Conservation (phyloP, 2,329 filamentous ascomycete species). For the Lasiodiplodia sp. region DNA sequence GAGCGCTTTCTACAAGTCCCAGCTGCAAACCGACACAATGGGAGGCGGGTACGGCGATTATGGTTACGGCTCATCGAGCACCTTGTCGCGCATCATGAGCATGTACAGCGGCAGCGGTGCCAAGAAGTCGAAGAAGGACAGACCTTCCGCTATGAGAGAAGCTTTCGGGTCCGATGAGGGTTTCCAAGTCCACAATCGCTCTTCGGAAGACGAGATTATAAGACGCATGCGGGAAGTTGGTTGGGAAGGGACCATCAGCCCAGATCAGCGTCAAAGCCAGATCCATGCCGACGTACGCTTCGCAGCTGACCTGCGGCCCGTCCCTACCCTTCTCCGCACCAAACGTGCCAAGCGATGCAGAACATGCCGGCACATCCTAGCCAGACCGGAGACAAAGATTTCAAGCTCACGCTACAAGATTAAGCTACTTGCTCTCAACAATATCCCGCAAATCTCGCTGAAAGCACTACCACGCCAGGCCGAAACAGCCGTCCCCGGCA, state of each 20-base stretch:
- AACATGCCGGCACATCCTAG: slow-evolving; percentile 91
- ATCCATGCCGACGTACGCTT: slow-evolving; percentile 65
- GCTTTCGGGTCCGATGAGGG: slow-evolving; percentile 75
- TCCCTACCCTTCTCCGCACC: slow-evolving; percentile 83
- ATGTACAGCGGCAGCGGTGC: slow-evolving; percentile 70
- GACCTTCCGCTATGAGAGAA: slow-evolving; percentile 80
- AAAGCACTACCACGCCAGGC: slow-evolving; percentile 62
- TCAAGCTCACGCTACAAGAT: slow-evolving; percentile 91
- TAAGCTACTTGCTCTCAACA: slow-evolving; percentile 81
- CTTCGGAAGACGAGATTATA: slow-evolving; percentile 67
- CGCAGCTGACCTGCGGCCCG: slow-evolving; percentile 76
- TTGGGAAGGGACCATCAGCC: slow-evolving; percentile 68
- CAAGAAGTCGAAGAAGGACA: slow-evolving; percentile 67
- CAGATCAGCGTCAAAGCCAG: slow-evolving; percentile 61
- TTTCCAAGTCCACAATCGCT: slow-evolving; percentile 66
- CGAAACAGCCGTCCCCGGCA: slow-evolving; percentile 35
- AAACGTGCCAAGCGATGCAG: slow-evolving; percentile 95
- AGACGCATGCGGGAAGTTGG: slow-evolving; percentile 64
- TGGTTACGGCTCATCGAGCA: slow-evolving; percentile 64
- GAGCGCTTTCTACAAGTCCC: slow-evolving; percentile 80
- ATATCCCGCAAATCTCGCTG: slow-evolving; percentile 83
- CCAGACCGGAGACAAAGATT: slow-evolving; percentile 91
- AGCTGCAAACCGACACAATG: slow-evolving; percentile 67
- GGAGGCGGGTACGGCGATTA: slow-evolving; percentile 49
- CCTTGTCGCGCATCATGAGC: slow-evolving; percentile 88